phyloP scores from a whole-genome alignment of 208 protist species.

The Eutreptiella sp. region DNA sequence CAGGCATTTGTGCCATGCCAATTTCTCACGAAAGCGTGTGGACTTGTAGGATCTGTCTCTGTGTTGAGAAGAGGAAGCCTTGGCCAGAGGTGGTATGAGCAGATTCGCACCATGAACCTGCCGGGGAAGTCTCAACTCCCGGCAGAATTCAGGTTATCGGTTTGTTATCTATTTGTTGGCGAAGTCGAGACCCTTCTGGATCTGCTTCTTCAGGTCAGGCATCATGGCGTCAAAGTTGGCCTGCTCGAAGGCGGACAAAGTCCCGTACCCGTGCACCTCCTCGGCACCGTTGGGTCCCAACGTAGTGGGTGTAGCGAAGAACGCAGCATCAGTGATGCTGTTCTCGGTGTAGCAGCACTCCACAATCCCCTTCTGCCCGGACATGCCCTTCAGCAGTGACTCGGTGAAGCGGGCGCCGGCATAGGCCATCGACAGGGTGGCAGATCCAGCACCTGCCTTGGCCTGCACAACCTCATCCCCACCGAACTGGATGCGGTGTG shows the following conservation, averaged over 20 bases:
- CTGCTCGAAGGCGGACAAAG: constrained; percentile 35
- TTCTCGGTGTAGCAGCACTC: constrained; percentile 66
- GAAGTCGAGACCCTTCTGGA: constrained; percentile 44
- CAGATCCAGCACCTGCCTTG: constrained; percentile 86
- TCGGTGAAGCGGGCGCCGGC: constrained; percentile 44
- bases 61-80: too few species aligned
- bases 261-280: constrained; percentile 51
- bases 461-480: constrained; percentile 91
- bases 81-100: too few species aligned
- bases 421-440: constrained; percentile 92
- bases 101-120: too few species aligned
- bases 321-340: constrained; percentile 46
- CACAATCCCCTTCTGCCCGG: constrained; percentile 50
- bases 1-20: too few species aligned
- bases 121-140: too few species aligned
- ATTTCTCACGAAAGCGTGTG: too few species aligned
- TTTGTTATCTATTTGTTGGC: constrained; percentile 8
- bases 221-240: constrained; percentile 32
- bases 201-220: constrained; percentile 38
- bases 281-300: constrained; percentile 63
- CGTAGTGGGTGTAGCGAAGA: constrained; percentile 64
- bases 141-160: too few species aligned
- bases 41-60: too few species aligned
- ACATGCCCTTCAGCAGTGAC: constrained; percentile 55
- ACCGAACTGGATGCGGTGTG: constrained; percentile 79